Evolutionary conservation across 345 rosid genomes (phyloP).

Genomic region (Gossypium stocksii): DNA sequence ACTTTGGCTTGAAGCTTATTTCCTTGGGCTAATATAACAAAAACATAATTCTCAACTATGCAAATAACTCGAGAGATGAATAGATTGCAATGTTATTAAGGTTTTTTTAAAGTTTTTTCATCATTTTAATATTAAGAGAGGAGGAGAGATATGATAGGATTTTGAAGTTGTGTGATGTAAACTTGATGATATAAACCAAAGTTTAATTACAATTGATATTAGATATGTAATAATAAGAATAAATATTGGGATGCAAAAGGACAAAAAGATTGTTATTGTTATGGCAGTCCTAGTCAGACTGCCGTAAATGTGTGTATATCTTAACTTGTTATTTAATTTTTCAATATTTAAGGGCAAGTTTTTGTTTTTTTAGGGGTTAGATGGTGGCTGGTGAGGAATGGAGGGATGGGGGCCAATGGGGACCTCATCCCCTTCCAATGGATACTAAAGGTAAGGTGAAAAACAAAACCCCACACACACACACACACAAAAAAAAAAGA

Average conservation of each 20-base stretch:
- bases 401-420: not conserved
- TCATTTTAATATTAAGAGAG: too few relatives aligned
- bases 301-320: slow-evolving; percentile 32
- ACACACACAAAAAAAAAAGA: not conserved
- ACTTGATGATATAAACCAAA: not conserved
- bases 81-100: too few relatives aligned
- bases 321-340: slow-evolving; percentile 1
- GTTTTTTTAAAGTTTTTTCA: too few relatives aligned
- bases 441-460: not conserved
- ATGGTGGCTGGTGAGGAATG: not conserved
- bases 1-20: too few relatives aligned
- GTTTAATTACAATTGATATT: not conserved
- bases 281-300: slow-evolving; percentile 27
- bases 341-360: not conserved
- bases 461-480: not conserved
- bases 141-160: too few relatives aligned
- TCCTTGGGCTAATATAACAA: too few relatives aligned
- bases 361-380: not conserved
- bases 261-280: not conserved
- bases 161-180: not conserved
- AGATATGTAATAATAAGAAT: not conserved
- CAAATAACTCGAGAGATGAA: too few relatives aligned
- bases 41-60: too few relatives aligned
- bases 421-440: not conserved
- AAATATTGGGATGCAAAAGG: not conserved